phyloP scores from a whole-genome alignment of 2,329 filamentous ascomycete genomes.

The Colletotrichum tabaci region DNA sequence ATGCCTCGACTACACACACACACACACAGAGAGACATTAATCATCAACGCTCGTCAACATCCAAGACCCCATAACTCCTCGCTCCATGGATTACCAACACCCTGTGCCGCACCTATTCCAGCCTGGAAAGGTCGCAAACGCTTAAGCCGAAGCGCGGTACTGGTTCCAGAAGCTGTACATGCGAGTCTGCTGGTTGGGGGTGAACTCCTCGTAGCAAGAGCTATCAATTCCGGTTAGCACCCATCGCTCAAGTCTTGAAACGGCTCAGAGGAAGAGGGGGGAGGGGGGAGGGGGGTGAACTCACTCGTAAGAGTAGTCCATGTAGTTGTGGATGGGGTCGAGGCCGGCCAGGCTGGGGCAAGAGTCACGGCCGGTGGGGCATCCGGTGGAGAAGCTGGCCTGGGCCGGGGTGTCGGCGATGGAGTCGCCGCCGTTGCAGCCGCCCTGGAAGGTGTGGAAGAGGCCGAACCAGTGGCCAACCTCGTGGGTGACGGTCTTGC shows the following conservation, averaged over 20 bases:
- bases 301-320: slow-evolving; percentile 60
- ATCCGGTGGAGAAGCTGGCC: slow-evolving; percentile 51
- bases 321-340: slow-evolving; percentile 57
- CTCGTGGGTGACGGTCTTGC: slow-evolving; percentile 57
- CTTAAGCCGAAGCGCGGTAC: slow-evolving; percentile 50
- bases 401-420: slow-evolving; percentile 59
- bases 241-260: neutral
- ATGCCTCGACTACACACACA: neutral
- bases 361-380: slow-evolving; percentile 55
- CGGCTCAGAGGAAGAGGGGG: no score
- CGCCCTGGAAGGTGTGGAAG: slow-evolving; percentile 63
- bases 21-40: neutral
- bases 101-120: neutral
- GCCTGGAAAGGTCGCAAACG: neutral
- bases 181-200: slow-evolving; percentile 57
- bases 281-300: slow-evolving; percentile 13
- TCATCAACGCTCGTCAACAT: slow-evolving; percentile 6
- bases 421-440: slow-evolving; percentile 56
- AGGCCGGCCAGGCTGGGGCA: slow-evolving; percentile 51
- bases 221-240: slow-evolving; percentile 48
- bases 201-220: slow-evolving; percentile 62
- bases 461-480: slow-evolving; percentile 66
- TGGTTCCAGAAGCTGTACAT: slow-evolving; percentile 56
- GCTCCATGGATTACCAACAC: neutral
- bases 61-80: neutral